Percentiles rank a stretch among this genome's conserved stretches.
Evolutionary conservation across 129 eudicot species (phyloP).

Genomic region (Saposhnikovia divaricata): DNA sequence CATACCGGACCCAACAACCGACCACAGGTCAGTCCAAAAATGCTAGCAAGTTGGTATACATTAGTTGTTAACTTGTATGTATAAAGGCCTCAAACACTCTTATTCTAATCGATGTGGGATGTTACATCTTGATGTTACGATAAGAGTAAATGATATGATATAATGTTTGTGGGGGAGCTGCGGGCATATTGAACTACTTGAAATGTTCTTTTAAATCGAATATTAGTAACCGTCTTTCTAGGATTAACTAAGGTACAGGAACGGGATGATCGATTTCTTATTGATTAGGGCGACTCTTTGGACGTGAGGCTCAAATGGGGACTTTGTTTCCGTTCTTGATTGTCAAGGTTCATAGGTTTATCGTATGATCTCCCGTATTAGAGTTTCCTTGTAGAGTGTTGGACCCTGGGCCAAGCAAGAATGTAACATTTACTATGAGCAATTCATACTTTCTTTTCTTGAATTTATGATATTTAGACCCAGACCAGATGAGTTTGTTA

Average conservation of each 20-base stretch:
- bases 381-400: not conserved
- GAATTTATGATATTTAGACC: not conserved
- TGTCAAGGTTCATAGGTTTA: not conserved
- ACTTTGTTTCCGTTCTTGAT: not conserved
- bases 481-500: not conserved
- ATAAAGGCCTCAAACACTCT: no score
- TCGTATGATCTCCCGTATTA: not conserved
- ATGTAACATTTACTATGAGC: not conserved
- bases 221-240: not conserved
- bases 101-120: no score
- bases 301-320: not conserved
- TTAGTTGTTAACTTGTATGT: no score
- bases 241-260: not conserved
- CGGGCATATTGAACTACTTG: not conserved
- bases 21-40: no score
- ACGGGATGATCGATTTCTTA: not conserved
- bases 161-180: not conserved
- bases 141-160: not conserved
- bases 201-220: not conserved
- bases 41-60: no score
- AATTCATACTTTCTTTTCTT: not conserved
- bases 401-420: not conserved
- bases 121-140: not conserved
- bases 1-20: no score
- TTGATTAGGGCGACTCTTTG: not conserved